Evolutionary conservation across 768 basidiomycete species (phyloP).

Genomic region (Termitomyces sp.): DNA sequence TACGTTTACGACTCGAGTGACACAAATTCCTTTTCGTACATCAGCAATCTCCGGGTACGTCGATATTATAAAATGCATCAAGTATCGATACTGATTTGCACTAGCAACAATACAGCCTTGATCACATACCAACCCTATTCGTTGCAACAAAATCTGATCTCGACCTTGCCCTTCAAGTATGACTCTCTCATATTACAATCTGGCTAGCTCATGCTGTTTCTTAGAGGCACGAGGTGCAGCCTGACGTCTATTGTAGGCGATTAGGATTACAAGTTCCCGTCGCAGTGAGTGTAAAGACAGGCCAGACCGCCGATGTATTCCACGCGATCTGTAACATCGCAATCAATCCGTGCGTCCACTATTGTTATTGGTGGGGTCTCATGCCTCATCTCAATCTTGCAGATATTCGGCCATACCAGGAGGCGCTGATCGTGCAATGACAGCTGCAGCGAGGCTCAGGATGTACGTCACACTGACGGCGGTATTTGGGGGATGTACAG

Average conservation of each 20-base stretch:
- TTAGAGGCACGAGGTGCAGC: constrained; percentile 96
- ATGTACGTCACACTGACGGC: constrained; percentile 72
- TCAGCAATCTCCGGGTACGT: constrained; percentile 86
- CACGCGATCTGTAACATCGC: constrained; percentile 80
- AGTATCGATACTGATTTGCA: constrained; percentile 14
- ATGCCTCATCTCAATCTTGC: not conserved
- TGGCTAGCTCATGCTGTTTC: constrained; percentile 8
- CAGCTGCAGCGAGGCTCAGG: constrained; percentile 60
- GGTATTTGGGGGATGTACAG: constrained; percentile 65
- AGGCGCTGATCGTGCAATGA: constrained; percentile 74
- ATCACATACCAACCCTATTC: constrained; percentile 92
- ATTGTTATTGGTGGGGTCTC: not conserved
- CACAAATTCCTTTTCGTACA: constrained; percentile 98
- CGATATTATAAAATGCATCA: not conserved
- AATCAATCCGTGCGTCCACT: constrained; percentile 73
- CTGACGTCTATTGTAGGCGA: constrained; percentile 92
- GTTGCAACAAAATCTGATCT: constrained; percentile 99
- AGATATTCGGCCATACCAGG: constrained; percentile 73
- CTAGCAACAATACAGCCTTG: constrained; percentile 95
- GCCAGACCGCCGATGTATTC: constrained; percentile 83
- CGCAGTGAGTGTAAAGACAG: constrained; percentile 85
- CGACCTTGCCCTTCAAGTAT: constrained; percentile 90
- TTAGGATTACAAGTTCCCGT: constrained; percentile 91
- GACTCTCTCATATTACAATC: constrained; percentile 12
- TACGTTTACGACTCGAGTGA: constrained; percentile 98